Evolutionary conservation across 768 basidiomycete genomes (phyloP), one percentile per base, ranked within the genome.

Genomic region (Boletus coccyginus): DNA sequence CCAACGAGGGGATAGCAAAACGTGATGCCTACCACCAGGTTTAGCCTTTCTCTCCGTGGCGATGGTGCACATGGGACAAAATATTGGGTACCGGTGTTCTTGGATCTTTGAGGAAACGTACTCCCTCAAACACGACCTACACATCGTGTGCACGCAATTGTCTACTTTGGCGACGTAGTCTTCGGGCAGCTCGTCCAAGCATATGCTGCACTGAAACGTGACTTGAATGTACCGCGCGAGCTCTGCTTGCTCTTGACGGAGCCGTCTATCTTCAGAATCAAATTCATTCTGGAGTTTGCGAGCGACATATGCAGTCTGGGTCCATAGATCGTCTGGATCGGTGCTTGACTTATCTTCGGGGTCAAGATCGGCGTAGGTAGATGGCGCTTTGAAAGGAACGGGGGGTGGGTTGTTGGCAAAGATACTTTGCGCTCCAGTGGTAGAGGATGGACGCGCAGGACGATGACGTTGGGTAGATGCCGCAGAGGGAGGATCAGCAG

Each of bases 31-130:
- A 76, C 77, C 70, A 44, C 69, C 67, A n/a, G 72, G 71, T 16
- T 65, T 61, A 13, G 35, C 13, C 9, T 58, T 54, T 14, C 65
- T 55, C 11, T 58, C 62, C 32, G 69, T 64, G 16, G 73, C 66
- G 14, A 50, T 41, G 7, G 73, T 68, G 56, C 87, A 89, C 33
- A 78, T 61, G 1, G 87, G 87, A 66, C 87, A 88, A 13, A 79
- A 63, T 32, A 88, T 80, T 5, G 87, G 87, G 46, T 78, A 87
- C 11, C 76, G 77, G 50, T 76, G 77, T 38, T 83, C 81, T 16
- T 73, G 71, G 19, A 88, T 72, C 66, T 79, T 80, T 7, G 77
- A 70, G 32, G 60, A 61, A 13, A 80, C 69, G 49, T 81, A 78
- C 5, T 56, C 58, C 52, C 65, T 70, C 47, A 86, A 57, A 62